Base-by-base conservation (phyloP, 176 grass and related monocot genomes). In the Poa pratensis region DNA sequence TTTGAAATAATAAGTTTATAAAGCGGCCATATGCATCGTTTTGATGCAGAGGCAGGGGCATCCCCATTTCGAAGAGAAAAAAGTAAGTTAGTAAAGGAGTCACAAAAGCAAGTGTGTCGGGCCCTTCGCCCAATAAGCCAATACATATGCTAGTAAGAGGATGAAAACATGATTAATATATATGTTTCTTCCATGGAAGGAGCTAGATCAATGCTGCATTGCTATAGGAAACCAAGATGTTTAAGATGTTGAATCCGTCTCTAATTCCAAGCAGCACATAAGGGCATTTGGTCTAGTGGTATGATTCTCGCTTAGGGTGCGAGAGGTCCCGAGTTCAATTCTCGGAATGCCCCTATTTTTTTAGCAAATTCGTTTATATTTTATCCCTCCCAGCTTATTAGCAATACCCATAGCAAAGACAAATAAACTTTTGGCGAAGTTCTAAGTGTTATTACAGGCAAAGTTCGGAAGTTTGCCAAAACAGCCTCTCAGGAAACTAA, bases 271-370 rank as follows among this genome's bases (percentile, higher is more conserved):
- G 37, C 43, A 46, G 14, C 11, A 62, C 23, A 26, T 32, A 59
- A 55, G 93, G 95, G 91, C 87, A 98, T 93, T 98, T 98, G 91
- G 91, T 98, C 87, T 98, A 95, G 91, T 94, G 89, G 93, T 89
- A 98, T 98, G 91, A 98, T 95, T 95, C 91, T 98, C 87, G 83
- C 95, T 95, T 98, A 95, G 91, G 91, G 91, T 95, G 93, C 91
- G 80, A 95, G 72, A 75, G 72, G 91, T 95, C 91, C 93, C 86
- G 93, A 98, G 87, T 98, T 95, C 89, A 95, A 98, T 95, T 98
- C 93, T 92, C 89, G 89, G 93, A 98, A 94, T 98, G 93, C 93
- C n/a, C n/a, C n/a, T n/a, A n/a, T n/a, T n/a, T n/a, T n/a, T n/a
- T n/a, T 6, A 32, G 30, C 30, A 2, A 32, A 32, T 32, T 32